Evolutionary conservation across 257 asterid genomes (phyloP).

Genomic region (Henckelia pumila): DNA sequence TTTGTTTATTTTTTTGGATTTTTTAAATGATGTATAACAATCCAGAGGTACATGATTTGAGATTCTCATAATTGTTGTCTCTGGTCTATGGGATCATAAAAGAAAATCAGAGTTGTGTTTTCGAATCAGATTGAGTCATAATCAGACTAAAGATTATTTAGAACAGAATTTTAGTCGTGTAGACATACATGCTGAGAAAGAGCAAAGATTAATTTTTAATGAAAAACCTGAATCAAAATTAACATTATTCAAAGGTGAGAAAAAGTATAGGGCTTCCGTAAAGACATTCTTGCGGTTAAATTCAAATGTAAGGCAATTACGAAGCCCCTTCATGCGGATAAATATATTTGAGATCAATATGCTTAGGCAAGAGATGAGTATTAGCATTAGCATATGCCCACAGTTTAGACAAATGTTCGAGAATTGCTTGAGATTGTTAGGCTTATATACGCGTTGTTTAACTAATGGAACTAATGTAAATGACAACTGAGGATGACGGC

Average conservation of each 20-base stretch:
- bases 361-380: background rate
- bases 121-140: background rate
- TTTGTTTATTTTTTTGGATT: too few species aligned
- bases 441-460: background rate
- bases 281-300: background rate
- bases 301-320: background rate
- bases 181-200: background rate
- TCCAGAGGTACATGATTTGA: background rate
- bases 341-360: background rate
- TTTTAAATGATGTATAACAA: background rate
- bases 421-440: background rate
- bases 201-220: too few species aligned
- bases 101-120: background rate
- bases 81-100: background rate
- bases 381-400: background rate
- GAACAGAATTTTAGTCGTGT: background rate
- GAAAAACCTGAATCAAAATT: background rate
- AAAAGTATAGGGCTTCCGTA: background rate
- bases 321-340: background rate
- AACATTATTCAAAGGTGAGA: conserved; percentile 4
- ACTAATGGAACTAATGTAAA: background rate
- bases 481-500: background rate
- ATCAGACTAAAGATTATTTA: background rate
- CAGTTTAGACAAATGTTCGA: background rate
- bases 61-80: background rate